Percentiles rank a stretch among this genome's conserved stretches.
These are phyloP conservation scores for Cinnamomum micranthum DNA, from an alignment of 164 flowering plant genomes.

Conservation along the genomic window DNA sequence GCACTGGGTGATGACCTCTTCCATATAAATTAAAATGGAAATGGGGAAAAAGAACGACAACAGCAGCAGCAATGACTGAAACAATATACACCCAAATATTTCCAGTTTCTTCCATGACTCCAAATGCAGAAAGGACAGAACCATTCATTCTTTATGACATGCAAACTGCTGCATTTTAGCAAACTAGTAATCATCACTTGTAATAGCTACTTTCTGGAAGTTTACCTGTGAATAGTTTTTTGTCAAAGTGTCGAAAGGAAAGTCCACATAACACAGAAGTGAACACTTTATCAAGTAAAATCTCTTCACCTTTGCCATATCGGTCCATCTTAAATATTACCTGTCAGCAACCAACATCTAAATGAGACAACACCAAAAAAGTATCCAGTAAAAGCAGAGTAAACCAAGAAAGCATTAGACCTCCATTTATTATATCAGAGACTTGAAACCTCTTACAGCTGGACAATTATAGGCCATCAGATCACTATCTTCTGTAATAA, in stretches of 20 bases:
- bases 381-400: neutral
- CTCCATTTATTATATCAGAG: slow-evolving; percentile 14
- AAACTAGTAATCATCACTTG: neutral
- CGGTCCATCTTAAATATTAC: slow-evolving; percentile 77
- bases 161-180: neutral
- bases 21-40: too few relatives aligned
- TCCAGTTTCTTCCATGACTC: too few relatives aligned
- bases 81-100: too few relatives aligned
- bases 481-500: slow-evolving; percentile 85
- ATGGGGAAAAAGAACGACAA: too few relatives aligned
- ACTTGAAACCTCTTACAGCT: slow-evolving; percentile 49
- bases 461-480: slow-evolving; percentile 70
- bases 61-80: too few relatives aligned
- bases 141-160: too few relatives aligned
- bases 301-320: slow-evolving; percentile 75
- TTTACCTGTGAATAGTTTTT: slow-evolving; percentile 55
- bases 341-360: slow-evolving; percentile 28
- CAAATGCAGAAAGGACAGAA: too few relatives aligned
- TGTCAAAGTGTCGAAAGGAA: slow-evolving; percentile 49
- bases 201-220: neutral
- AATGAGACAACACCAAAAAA: slow-evolving; percentile 9
- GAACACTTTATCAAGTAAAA: slow-evolving; percentile 52
- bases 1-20: too few relatives aligned
- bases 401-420: slow-evolving; percentile 13
- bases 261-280: slow-evolving; percentile 30